These are phyloP conservation scores for Neolentinus lepideus DNA, from an alignment of 1,284 basidiomycete genomes.

Conservation along the genomic window DNA sequence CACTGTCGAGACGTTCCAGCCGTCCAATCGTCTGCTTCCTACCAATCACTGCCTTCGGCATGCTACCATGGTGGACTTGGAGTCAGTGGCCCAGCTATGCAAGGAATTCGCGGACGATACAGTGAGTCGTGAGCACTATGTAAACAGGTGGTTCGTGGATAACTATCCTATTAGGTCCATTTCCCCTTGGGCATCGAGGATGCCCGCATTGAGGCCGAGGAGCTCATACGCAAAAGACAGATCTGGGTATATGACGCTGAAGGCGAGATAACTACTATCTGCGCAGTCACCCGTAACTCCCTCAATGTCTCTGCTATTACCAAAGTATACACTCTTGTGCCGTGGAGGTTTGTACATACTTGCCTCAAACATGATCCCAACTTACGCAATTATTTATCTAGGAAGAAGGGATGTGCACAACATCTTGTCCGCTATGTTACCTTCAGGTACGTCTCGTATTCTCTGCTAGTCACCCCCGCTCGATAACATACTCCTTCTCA, in stretches of 20 bases:
- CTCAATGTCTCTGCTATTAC: slow-evolving; percentile 38
- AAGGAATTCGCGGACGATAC: slow-evolving; percentile 41
- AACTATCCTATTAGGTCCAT: slow-evolving; percentile 20
- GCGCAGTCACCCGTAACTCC: slow-evolving; percentile 39
- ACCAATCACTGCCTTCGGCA: slow-evolving; percentile 24
- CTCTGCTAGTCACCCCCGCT: neutral
- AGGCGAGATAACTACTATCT: slow-evolving; percentile 35
- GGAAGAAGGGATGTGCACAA: slow-evolving; percentile 39
- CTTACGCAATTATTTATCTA: slow-evolving; percentile 23
- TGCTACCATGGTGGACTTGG: slow-evolving; percentile 26
- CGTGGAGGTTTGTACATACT: neutral
- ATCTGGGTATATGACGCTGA: slow-evolving; percentile 40
- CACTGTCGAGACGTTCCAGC: slow-evolving; percentile 26
- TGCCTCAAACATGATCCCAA: neutral
- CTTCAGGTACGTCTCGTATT: slow-evolving; percentile 22
- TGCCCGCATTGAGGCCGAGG: slow-evolving; percentile 31
- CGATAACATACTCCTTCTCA: slow-evolving; percentile 6
- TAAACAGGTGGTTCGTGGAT: slow-evolving; percentile 6
- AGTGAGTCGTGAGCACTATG: slow-evolving; percentile 20
- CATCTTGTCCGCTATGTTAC: slow-evolving; percentile 37
- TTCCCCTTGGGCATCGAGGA: slow-evolving; percentile 29
- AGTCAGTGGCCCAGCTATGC: slow-evolving; percentile 32
- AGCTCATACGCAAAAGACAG: slow-evolving; percentile 32
- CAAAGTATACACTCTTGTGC: slow-evolving; percentile 36
- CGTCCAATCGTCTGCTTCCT: slow-evolving; percentile 16